phyloP scores from a whole-genome alignment of 257 asterid genomes.

The Salvia rosmarinus region DNA sequence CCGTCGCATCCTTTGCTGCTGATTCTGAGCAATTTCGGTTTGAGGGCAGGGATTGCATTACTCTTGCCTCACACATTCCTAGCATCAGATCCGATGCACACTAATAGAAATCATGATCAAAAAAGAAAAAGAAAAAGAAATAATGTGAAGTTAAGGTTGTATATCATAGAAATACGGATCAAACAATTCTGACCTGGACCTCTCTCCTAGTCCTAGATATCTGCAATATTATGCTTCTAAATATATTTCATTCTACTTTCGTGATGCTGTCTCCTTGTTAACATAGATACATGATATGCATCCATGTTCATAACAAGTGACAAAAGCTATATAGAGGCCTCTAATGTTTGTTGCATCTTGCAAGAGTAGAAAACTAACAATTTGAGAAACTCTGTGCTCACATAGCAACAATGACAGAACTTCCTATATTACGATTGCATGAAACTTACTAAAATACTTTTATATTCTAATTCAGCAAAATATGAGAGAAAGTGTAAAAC shows the following conservation, averaged over 20 bases:
- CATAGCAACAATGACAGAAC: background rate
- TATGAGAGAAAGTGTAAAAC: background rate
- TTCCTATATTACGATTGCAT: background rate
- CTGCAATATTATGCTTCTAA: background rate
- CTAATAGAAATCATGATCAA: background rate
- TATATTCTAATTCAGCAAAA: background rate
- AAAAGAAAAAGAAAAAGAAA: background rate
- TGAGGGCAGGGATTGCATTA: slow-evolving; percentile 58
- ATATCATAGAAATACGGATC: slow-evolving; percentile 6
- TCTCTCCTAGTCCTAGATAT: background rate
- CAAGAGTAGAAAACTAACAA: background rate
- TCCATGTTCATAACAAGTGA: background rate
- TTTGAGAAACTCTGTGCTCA: background rate
- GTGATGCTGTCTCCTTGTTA: background rate
- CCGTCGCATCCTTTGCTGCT: slow-evolving; percentile 86
- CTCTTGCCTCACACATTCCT: slow-evolving; percentile 87
- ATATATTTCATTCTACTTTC: background rate
- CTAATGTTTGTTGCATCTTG: background rate
- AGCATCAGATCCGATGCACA: slow-evolving; percentile 25
- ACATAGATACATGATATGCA: background rate
- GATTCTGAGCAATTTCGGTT: slow-evolving; percentile 80
- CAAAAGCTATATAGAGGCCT: background rate
- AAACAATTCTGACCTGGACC: background rate
- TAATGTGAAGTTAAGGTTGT: background rate
- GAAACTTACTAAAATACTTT: background rate